Evolutionary conservation across 1,284 basidiomycete species (phyloP), one percentile per base, ranked within the genome.

Genomic region (Ganoderma resinaceum): DNA sequence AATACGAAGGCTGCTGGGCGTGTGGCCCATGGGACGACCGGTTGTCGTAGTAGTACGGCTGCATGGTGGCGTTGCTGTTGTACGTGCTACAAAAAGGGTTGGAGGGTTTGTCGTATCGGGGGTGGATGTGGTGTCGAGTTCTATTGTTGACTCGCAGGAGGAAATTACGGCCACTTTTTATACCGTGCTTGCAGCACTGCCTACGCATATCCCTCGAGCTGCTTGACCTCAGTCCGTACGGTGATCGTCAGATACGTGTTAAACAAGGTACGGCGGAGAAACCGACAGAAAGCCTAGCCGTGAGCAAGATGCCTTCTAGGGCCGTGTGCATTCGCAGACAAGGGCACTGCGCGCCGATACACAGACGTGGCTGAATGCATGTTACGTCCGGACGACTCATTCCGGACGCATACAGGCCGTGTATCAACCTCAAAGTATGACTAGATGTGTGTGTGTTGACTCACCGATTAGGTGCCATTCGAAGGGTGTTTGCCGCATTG

Each of bases 111-210:
- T 31, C 6, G 29, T 16, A 55, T 23, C 12, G 52, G 33, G 26
- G 52, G 26, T 55, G 29, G 52, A 20, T 55, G 52, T 55, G 52
- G 60, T 61, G 29, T n/a, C 20, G 52, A 55, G 52, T 53, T 53
- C 12, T 31, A 18, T 18, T 4, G 52, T 55, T 29, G 52, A 55
- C 40, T 61, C 20, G 26, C 5, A 12, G 20, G n/a, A 26, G 35
- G 11, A 55, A 29, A 53, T 38, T 40, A 53, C 37, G 62, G 29
- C 12, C n/a, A n/a, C 11, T n/a, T 33, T 55, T 46, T 46, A 31
- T 31, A 61, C 11, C 26, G 0, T 31, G 26, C 26, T 55, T 12
- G 14, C 52, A 4, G 52, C 52, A 55, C 31, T 33, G 29, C 29
- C 52, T 55, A 31, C 26, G 46, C 3, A 26, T 26, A 49, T 49